A percentile compares a stretch with the other conserved stretches of the same genome.
These are phyloP conservation scores for Coniosporium tulheliwenetii DNA, from an alignment of 2,329 filamentous ascomycete genomes.

Conservation along the genomic window DNA sequence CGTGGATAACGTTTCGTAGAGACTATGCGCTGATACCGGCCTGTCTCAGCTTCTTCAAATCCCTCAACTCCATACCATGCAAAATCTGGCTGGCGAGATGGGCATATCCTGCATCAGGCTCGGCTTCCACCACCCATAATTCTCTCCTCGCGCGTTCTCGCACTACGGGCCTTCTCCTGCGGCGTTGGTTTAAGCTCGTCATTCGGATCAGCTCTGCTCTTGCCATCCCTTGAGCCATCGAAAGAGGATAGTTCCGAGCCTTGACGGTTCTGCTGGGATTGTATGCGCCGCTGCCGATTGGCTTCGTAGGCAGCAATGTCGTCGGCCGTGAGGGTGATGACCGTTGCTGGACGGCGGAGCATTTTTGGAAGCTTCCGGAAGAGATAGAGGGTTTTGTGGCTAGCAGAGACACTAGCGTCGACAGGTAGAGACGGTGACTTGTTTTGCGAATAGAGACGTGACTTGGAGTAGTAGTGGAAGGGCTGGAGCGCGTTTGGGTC, in stretches of 20 bases:
- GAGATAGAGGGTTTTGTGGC: neutral
- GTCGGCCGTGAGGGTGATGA: conserved; percentile 16
- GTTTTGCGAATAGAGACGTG: neutral
- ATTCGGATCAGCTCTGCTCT: conserved; percentile 3
- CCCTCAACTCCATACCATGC: no score
- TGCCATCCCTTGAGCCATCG: conserved; percentile 7
- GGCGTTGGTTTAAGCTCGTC: no score
- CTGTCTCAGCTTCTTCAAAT: no score
- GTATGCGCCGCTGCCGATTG: neutral
- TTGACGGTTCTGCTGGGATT: neutral
- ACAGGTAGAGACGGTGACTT: neutral
- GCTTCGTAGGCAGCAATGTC: conserved; percentile 17
- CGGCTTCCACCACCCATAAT: no score
- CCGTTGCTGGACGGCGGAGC: conserved; percentile 19
- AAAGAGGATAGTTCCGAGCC: neutral
- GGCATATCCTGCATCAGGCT: no score
- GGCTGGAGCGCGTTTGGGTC: neutral
- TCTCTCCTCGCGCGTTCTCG: no score
- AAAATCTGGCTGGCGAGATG: no score
- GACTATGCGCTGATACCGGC: no score
- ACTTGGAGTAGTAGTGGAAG: neutral
- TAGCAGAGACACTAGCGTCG: neutral
- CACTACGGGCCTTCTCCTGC: no score
- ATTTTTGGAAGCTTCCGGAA: conserved; percentile 6
- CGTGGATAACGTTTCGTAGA: no score